A percentile compares a stretch with the other conserved stretches of the same genome.
phyloP scores from a whole-genome alignment of 331 rosid genomes.

The Phaseolus coccineus region DNA sequence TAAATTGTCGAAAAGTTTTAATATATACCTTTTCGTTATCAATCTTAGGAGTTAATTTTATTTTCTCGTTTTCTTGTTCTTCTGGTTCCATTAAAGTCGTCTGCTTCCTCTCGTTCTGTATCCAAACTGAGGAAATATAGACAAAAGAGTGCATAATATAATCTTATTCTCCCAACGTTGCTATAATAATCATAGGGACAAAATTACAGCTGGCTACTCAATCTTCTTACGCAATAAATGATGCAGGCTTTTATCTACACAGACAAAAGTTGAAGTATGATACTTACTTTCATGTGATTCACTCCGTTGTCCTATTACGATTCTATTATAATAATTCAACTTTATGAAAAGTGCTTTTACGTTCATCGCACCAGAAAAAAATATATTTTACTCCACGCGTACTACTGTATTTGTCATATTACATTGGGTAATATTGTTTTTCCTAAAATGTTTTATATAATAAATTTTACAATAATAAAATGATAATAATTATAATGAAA shows the following conservation, averaged over 20 bases:
- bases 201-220: conserved; percentile 22
- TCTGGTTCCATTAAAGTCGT: too few species aligned
- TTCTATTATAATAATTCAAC: not conserved
- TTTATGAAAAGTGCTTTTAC: not conserved
- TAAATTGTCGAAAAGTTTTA: too few species aligned
- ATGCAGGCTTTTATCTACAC: not conserved
- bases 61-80: too few species aligned
- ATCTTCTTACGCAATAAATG: conserved; percentile 12
- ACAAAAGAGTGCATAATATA: too few species aligned
- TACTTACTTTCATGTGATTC: not conserved
- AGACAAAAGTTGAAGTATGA: not conserved
- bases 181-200: not conserved
- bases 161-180: too few species aligned
- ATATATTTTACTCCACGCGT: too few species aligned
- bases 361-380: not conserved
- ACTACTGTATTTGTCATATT: not conserved
- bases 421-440: not conserved
- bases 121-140: too few species aligned
- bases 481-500: too few species aligned
- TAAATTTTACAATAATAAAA: not conserved
- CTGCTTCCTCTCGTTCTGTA: too few species aligned
- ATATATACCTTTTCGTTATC: too few species aligned
- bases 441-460: not conserved
- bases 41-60: too few species aligned
- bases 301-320: not conserved